These are phyloP conservation scores for Entomortierella parvispora DNA, from an alignment of 192 early-diverging fungal genomes.

Conservation along the genomic window DNA sequence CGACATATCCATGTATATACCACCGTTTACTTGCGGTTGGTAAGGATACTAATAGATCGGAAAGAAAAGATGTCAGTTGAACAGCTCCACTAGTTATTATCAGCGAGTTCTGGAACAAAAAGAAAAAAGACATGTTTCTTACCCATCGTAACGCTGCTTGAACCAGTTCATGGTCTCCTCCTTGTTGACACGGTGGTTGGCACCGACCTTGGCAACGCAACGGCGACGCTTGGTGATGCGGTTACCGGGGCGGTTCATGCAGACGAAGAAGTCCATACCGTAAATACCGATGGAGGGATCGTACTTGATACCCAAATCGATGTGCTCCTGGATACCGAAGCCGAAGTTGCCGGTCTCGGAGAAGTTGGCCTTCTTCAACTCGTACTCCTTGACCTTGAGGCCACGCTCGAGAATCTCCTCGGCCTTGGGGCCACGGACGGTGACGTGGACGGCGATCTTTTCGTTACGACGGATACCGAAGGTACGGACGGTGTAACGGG, in stretches of 20 bases:
- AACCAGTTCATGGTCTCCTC: conserved; percentile 98
- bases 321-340: conserved; percentile 99
- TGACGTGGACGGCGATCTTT: conserved; percentile 99
- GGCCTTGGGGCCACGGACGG: conserved; percentile 88
- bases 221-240: conserved; percentile 95
- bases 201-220: conserved; percentile 83
- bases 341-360: conserved; percentile 99
- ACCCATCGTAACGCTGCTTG: conserved; percentile 86
- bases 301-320: conserved; percentile 99
- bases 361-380: conserved; percentile 95
- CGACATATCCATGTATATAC: conserved; percentile 3
- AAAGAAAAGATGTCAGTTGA: background rate
- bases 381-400: conserved; percentile 99
- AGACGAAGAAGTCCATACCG: conserved; percentile 99
- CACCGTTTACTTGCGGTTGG: conserved; percentile 42
- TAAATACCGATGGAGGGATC: conserved; percentile 91
- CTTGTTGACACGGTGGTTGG: conserved; percentile 92
- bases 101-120: background rate
- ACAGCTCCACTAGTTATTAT: background rate
- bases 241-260: conserved; percentile 98
- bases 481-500: conserved; percentile 99
- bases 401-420: conserved; percentile 99
- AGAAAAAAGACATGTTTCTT: conserved; percentile 38
- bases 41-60: conserved; percentile 34
- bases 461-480: conserved; percentile 99